Evolutionary conservation across 1,284 basidiomycete genomes (phyloP).

Genomic region (Pseudozyma sp.): DNA sequence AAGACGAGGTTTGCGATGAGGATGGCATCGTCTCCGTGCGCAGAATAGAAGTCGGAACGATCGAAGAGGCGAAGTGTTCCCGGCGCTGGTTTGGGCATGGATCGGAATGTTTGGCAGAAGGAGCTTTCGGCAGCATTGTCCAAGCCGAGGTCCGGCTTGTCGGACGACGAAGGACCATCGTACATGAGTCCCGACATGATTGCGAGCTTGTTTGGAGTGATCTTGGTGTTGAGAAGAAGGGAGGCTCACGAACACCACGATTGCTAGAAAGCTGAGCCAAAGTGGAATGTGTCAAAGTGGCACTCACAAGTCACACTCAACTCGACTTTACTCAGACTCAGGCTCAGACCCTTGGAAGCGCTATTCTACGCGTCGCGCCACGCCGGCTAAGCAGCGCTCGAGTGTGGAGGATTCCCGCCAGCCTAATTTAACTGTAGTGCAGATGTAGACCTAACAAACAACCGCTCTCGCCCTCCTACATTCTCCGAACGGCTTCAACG

Average conservation of each 20-base stretch:
- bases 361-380: constrained; percentile 42
- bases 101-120: constrained; percentile 58
- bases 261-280: constrained; percentile 2
- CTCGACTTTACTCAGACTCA: constrained; percentile 17
- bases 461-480: too few species aligned
- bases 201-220: constrained; percentile 7
- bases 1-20: constrained; percentile 84
- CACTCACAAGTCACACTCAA: constrained; percentile 7
- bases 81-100: constrained; percentile 44
- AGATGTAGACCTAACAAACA: too few species aligned
- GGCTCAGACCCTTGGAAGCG: neutral
- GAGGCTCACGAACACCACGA: neutral
- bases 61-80: constrained; percentile 67
- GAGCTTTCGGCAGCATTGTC: constrained; percentile 56
- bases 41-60: constrained; percentile 82
- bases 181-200: constrained; percentile 68
- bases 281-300: constrained; percentile 22
- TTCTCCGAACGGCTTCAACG: too few species aligned
- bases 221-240: constrained; percentile 1
- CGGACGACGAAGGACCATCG: constrained; percentile 43
- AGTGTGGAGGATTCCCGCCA: neutral
- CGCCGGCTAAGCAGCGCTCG: neutral
- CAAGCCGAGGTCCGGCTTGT: constrained; percentile 58
- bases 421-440: too few species aligned
- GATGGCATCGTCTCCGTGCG: constrained; percentile 87